Evolutionary conservation across 177 flowering plant genomes (phyloP).

Genomic region (Tripterygium wilfordii): DNA sequence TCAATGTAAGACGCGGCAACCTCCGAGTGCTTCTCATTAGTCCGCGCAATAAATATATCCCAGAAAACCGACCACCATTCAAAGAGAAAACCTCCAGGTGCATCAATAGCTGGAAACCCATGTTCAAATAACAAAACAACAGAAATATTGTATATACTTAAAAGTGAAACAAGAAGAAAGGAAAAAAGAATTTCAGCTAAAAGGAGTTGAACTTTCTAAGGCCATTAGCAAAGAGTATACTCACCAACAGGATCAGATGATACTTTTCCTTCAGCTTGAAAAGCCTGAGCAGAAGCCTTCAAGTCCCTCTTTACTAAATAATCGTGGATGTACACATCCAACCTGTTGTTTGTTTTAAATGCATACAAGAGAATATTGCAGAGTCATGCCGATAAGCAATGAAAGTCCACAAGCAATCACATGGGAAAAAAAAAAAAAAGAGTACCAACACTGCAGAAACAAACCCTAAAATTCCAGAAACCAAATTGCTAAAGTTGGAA

Average conservation of each 20-base stretch:
- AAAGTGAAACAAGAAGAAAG: background rate
- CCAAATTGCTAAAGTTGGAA: too few relatives aligned
- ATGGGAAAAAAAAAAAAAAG: too few relatives aligned
- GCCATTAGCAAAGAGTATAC: constrained; percentile 7
- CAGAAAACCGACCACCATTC: constrained; percentile 99
- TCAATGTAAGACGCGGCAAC: constrained; percentile 81
- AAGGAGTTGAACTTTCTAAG: background rate
- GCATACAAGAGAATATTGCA: background rate
- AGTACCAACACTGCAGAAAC: too few relatives aligned
- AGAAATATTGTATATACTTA: background rate
- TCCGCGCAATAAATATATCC: constrained; percentile 94
- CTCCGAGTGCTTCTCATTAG: constrained; percentile 83
- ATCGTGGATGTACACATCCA: constrained; percentile 91
- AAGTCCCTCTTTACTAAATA: constrained; percentile 81
- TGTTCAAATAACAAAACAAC: constrained; percentile 2
- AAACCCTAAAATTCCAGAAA: too few relatives aligned
- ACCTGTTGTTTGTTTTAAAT: constrained; percentile 42
- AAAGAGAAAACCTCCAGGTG: constrained; percentile 92
- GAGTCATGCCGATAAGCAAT: too few relatives aligned
- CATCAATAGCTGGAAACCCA: constrained; percentile 74
- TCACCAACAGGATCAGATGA: constrained; percentile 91
- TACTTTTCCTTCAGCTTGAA: constrained; percentile 86
- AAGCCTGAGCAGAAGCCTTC: constrained; percentile 77
- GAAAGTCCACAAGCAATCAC: too few relatives aligned
- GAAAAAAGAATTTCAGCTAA: background rate